These are phyloP conservation scores for Silene noctiflora DNA, from an alignment of 179 eudicot species.

Conservation along the genomic window DNA sequence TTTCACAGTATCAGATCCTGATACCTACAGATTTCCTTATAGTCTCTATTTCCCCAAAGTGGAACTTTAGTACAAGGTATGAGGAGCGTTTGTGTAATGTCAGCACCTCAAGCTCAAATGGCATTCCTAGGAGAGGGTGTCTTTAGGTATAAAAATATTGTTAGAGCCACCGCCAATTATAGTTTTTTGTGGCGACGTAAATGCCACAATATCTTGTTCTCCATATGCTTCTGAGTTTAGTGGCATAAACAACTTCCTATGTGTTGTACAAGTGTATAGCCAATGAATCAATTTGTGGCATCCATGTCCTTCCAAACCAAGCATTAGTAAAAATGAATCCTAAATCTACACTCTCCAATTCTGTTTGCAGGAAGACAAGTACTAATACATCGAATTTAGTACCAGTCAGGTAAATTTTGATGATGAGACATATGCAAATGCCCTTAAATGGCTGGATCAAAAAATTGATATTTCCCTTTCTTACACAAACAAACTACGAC, in stretches of 20 bases:
- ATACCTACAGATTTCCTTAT: neutral
- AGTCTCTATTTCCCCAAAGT: neutral
- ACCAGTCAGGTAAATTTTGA: neutral
- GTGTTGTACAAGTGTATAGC: neutral
- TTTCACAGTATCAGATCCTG: no score
- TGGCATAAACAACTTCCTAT: neutral
- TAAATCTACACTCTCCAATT: neutral
- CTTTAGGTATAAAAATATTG: neutral
- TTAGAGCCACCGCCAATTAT: neutral
- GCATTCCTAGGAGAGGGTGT: neutral
- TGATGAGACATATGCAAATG: neutral
- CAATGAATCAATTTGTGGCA: neutral
- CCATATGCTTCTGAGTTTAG: neutral
- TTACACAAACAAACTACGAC: neutral
- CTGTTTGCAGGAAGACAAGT: neutral
- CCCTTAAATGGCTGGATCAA: neutral
- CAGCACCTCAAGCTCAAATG: neutral
- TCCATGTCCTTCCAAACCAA: neutral
- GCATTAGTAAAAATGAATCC: neutral
- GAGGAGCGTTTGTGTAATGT: neutral
- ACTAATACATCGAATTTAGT: neutral
- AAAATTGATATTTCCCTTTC: constrained; percentile 1
- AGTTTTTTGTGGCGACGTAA: neutral
- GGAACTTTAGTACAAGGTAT: neutral
- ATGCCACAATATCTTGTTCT: neutral